Percentiles rank a stretch among this genome's conserved stretches.
Evolutionary conservation across 1,284 basidiomycete species (phyloP).

Genomic region (Ceratobasidium papillatum): DNA sequence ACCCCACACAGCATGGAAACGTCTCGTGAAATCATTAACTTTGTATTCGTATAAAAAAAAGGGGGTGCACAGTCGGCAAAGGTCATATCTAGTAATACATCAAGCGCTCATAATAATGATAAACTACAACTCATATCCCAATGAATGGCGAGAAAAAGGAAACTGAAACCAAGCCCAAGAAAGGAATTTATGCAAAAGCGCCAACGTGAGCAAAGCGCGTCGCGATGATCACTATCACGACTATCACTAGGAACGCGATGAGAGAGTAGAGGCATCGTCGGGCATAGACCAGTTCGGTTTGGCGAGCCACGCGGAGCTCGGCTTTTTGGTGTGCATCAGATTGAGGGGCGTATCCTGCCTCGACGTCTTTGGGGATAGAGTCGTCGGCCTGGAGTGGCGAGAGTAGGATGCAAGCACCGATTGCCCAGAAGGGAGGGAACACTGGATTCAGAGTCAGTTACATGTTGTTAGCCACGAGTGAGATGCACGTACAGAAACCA

Average conservation of each 20-base stretch:
- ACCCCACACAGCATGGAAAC: not conserved
- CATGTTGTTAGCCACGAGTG: not conserved
- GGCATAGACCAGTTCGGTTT: conserved; percentile 36
- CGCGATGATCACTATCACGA: conserved; percentile 27
- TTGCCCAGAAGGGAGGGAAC: conserved; percentile 37
- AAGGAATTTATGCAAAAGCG: conserved; percentile 23
- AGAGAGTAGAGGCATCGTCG: conserved; percentile 14
- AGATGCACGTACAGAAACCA: conserved; percentile 32
- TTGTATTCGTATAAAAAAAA: not conserved
- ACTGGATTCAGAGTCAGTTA: not conserved
- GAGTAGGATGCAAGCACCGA: conserved; percentile 32
- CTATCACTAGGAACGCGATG: conserved; percentile 10
- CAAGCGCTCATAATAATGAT: no score
- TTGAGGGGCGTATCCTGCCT: conserved; percentile 22
- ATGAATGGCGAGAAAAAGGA: not conserved
- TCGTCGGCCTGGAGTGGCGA: not conserved
- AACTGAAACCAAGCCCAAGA: not conserved
- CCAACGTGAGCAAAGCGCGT: conserved; percentile 17
- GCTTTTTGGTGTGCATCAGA: conserved; percentile 13
- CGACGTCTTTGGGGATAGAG: conserved; percentile 24
- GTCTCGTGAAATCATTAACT: not conserved
- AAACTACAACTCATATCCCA: no score
- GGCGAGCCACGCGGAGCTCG: conserved; percentile 19
- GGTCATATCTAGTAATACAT: conserved; percentile 25
- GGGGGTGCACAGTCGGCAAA: not conserved